Evolutionary conservation across 495 filamentous ascomycete genomes (phyloP).

Genomic region (Aspergillus biplanus): DNA sequence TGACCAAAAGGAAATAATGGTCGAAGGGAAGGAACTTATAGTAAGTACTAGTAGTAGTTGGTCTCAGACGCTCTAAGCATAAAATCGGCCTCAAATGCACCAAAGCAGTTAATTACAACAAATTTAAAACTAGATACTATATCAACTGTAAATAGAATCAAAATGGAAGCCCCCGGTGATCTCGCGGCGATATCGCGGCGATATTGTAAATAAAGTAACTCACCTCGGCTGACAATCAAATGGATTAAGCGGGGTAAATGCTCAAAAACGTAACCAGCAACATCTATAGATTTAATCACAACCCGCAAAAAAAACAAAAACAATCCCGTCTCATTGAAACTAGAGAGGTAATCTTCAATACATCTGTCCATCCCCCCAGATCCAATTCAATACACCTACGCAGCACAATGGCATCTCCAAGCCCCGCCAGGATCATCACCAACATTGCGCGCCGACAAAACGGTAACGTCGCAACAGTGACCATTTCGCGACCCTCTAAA

Average conservation of each 20-base stretch:
- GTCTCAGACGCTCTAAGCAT: too few relatives aligned
- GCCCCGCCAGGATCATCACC: background rate
- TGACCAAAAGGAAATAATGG: too few relatives aligned
- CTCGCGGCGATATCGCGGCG: background rate
- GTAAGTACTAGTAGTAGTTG: too few relatives aligned
- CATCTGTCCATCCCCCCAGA: background rate
- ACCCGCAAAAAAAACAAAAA: background rate
- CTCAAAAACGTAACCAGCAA: too few relatives aligned
- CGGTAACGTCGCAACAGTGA: slow-evolving; percentile 16
- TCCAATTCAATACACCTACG: background rate
- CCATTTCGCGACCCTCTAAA: slow-evolving; percentile 29
- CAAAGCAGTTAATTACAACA: too few relatives aligned
- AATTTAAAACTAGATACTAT: too few relatives aligned
- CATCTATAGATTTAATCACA: background rate
- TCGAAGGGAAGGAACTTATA: too few relatives aligned
- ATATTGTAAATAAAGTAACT: background rate
- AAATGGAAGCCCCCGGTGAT: background rate
- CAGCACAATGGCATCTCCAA: slow-evolving; percentile 3
- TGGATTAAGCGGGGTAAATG: background rate
- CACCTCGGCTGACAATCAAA: background rate
- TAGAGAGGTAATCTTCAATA: background rate
- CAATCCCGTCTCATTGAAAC: too few relatives aligned
- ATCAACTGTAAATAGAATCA: too few relatives aligned
- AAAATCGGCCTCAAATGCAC: too few relatives aligned
- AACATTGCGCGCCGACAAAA: background rate